phyloP scores from a whole-genome alignment of 176 grass and related monocot species.

The Rhynchospora pubera region DNA sequence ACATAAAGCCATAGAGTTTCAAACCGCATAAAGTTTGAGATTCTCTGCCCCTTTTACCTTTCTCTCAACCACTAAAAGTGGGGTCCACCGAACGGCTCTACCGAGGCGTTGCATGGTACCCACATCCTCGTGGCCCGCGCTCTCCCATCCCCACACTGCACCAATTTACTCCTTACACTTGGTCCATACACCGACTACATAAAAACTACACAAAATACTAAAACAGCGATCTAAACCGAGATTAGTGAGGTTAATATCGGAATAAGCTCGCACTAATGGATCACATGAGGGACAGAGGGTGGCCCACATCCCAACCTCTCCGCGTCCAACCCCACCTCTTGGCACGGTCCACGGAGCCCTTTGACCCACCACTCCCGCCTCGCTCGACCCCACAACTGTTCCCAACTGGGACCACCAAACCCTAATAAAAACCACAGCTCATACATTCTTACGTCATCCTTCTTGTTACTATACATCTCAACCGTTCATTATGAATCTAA shows the following conservation, averaged over 20 bases:
- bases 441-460: too few relatives aligned
- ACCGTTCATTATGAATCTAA: too few relatives aligned
- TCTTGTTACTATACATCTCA: too few relatives aligned
- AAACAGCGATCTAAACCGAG: background rate
- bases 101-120: constrained; percentile 12
- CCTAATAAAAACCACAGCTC: background rate
- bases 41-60: background rate
- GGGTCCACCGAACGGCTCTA: background rate
- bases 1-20: background rate
- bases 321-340: background rate
- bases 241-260: background rate
- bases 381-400: background rate
- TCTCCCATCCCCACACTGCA: constrained; percentile 8
- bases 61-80: background rate
- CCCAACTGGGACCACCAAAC: background rate
- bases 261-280: background rate
- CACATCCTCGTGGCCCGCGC: constrained; percentile 13
- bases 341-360: constrained; percentile 22
- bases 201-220: background rate
- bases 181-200: background rate
- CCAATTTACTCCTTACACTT: background rate
- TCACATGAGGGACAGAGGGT: constrained; percentile 24
- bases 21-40: background rate
- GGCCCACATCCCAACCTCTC: constrained; percentile 22
- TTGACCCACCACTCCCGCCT: constrained; percentile 16